Conservation (phyloP, 1,139 yeast species). For the Yamadazyma atmosphaerica region DNA sequence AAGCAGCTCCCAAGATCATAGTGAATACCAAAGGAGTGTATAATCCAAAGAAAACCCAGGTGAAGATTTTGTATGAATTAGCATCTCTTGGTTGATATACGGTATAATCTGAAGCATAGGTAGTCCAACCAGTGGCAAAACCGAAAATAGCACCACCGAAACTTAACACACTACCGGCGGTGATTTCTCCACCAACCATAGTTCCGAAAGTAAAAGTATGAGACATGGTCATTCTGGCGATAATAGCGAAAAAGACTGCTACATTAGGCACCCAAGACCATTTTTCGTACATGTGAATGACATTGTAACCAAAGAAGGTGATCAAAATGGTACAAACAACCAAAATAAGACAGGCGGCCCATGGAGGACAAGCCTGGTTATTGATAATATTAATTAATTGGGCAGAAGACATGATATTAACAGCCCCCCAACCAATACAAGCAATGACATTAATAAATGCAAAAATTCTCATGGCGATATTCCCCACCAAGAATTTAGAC, state of each 20-base stretch:
- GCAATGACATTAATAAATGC: conserved; percentile 78
- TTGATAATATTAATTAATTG: conserved; percentile 80
- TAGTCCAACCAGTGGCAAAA: conserved; percentile 94
- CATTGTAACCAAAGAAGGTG: conserved; percentile 83
- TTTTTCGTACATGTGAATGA: conserved; percentile 80
- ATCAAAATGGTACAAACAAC: conserved; percentile 68
- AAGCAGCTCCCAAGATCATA: conserved; percentile 84
- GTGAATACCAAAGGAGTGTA: conserved; percentile 68
- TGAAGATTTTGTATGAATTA: conserved; percentile 58
- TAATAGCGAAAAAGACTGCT: conserved; percentile 70
- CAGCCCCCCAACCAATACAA: conserved; percentile 96
- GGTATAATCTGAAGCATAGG: conserved; percentile 90
- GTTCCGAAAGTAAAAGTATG: conserved; percentile 54
- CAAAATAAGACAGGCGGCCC: conserved; percentile 86
- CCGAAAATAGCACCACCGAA: conserved; percentile 88
- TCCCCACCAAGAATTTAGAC: conserved; percentile 78
- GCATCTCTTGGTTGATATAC: conserved; percentile 74
- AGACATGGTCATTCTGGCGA: conserved; percentile 71
- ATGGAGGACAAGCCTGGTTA: conserved; percentile 70
- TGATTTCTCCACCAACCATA: conserved; percentile 52
- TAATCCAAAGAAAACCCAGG: conserved; percentile 63
- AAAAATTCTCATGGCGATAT: conserved; percentile 71
- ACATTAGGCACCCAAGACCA: conserved; percentile 87
- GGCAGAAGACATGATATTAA: conserved; percentile 87
- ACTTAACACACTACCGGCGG: conserved; percentile 77